Base-by-base conservation (phyloP, 441 rosid genomes). In the Melastoma candidum region DNA sequence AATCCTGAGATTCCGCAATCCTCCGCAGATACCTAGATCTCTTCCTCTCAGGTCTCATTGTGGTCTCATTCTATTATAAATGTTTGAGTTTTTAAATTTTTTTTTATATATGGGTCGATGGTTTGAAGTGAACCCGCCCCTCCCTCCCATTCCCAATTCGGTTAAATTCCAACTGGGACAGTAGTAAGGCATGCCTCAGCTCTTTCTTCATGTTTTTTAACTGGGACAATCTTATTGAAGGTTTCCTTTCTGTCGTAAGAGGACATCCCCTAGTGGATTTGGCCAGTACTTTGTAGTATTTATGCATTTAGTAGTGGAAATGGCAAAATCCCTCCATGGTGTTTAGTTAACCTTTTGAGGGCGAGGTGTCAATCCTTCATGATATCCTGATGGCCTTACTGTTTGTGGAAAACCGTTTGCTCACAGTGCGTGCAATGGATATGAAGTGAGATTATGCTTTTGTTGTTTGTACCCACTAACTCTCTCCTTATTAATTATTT, bases 151-250 rank as follows among this genome's bases (percentile, higher is more conserved):
- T 24, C 26, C 26, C 26, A 2, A 24, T 24, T 24, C 26, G 26
- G 26, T 24, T 24, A 24, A 24, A 24, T 24, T 24, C 26, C 26
- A 24, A 24, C 26, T 24, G 26, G 51, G 53, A 65, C 60, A 60
- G 65, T 67, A 61, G 61, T 53, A 71, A 57, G 65, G 63, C 60
- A 60, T 47, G 68, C 74, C 56, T 53, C 70, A 61, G 58, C 64
- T 59, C 61, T 73, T 70, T 74, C 57, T 70, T 74, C 61, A 72
- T 75, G 74, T 68, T 73, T 24, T 24, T 24, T 24, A 80, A 78
- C 87, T 75, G 71, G 83, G 79, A 74, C 81, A 74, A 80, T 79
- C 84, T 81, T 77, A 76, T 81, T 85, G 87, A 85, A 82, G 87
- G 90, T 82, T 82, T 57, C 26, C 81, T 74, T 71, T 73, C 81